phyloP scores from a whole-genome alignment of 495 filamentous ascomycete genomes.

The Daldinia decipiens region DNA sequence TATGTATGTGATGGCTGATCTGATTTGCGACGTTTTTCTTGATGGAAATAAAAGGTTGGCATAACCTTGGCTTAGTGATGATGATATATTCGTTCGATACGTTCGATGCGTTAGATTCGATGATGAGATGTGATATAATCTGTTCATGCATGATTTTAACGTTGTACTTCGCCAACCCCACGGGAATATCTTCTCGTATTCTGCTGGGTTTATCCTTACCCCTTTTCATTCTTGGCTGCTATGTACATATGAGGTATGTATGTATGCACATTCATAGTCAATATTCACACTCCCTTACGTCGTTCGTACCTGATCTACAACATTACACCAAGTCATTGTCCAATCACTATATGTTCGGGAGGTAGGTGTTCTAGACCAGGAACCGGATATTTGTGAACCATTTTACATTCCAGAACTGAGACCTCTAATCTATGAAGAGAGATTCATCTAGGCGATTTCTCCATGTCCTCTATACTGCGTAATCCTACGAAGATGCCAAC shows the following conservation, averaged over 20 bases:
- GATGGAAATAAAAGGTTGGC: neutral
- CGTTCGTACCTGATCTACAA: neutral
- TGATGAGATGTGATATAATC: conserved; percentile 17
- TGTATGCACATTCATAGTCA: neutral
- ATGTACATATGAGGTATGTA: too few species aligned
- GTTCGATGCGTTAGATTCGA: neutral
- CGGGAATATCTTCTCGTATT: conserved; percentile 5
- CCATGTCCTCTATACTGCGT: neutral
- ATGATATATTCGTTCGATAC: neutral
- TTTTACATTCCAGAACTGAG: neutral
- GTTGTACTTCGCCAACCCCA: neutral
- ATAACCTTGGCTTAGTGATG: neutral
- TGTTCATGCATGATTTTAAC: neutral
- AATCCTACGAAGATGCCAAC: neutral
- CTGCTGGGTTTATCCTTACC: conserved; percentile 3
- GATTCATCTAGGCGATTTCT: neutral
- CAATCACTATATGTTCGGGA: neutral
- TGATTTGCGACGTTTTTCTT: neutral
- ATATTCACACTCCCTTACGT: conserved; percentile 1
- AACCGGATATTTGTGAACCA: neutral
- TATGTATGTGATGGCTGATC: neutral
- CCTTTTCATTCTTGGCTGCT: too few species aligned
- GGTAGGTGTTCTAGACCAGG: neutral
- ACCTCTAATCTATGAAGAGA: neutral
- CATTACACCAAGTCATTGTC: neutral